Conservation (phyloP, 805 yeast genomes). For the Wickerhamiella qilinensis region DNA sequence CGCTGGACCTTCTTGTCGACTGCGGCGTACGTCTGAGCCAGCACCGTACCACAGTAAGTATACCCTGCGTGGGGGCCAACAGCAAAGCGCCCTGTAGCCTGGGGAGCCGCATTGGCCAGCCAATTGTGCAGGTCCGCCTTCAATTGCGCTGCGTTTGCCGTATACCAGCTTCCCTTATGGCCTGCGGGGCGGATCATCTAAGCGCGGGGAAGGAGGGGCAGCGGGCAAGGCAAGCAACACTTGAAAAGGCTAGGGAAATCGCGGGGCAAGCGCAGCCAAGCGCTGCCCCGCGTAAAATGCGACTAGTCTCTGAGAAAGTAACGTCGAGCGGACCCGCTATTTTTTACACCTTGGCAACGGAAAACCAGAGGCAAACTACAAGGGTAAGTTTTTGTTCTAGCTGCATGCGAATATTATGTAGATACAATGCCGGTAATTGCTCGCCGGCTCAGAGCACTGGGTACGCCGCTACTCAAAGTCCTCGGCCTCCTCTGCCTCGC, state of each 20-base stretch:
- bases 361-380: no score
- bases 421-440: no score
- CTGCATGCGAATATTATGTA: background rate
- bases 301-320: no score
- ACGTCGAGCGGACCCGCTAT: no score
- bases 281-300: no score
- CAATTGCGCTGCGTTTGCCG: conserved; percentile 29
- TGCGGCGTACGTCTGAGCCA: conserved; percentile 60
- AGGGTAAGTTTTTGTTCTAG: no score
- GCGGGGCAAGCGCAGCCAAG: no score
- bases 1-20: conserved; percentile 48
- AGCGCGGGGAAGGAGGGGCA: background rate
- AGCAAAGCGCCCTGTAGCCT: conserved; percentile 24
- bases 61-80: conserved; percentile 86
- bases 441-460: no score
- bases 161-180: conserved; percentile 89
- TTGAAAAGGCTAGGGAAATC: no score
- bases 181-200: conserved; percentile 39
- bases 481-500: conserved; percentile 25
- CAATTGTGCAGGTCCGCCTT: conserved; percentile 34
- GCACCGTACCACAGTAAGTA: conserved; percentile 57
- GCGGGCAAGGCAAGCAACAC: background rate
- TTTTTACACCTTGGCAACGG: no score
- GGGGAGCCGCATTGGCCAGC: conserved; percentile 18
- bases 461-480: conserved; percentile 5